Evolutionary conservation across 176 grass and related monocot species (phyloP).

Genomic region (Guadua angustifolia): DNA sequence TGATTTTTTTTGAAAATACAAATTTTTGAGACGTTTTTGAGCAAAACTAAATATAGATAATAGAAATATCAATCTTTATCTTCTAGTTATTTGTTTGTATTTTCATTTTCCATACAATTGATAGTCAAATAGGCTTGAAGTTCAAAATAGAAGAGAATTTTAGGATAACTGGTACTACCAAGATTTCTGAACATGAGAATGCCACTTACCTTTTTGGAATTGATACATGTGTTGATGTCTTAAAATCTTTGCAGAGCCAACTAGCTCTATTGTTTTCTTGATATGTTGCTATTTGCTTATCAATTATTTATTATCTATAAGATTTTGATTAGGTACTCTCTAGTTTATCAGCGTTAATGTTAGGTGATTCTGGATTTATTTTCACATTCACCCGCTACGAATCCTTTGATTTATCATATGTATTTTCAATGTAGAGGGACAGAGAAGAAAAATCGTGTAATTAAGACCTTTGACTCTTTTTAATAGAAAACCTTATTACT

Average conservation of each 20-base stretch:
- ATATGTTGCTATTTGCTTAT: background rate
- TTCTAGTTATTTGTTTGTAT: background rate
- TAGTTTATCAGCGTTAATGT: background rate
- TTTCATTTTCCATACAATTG: background rate
- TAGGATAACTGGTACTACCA: background rate
- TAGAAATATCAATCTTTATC: background rate
- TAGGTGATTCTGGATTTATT: constrained; percentile 25
- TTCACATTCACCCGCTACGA: background rate
- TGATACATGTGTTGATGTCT: background rate
- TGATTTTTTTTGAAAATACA: too few species aligned
- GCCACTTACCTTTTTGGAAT: background rate
- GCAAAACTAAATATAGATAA: too few species aligned
- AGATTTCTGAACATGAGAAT: background rate
- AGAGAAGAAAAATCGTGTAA: background rate
- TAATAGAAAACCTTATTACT: constrained; percentile 38
- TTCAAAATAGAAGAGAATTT: background rate
- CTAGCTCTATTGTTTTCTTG: constrained; percentile 15
- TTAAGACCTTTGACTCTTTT: background rate
- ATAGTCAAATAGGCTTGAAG: constrained; percentile 11
- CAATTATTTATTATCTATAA: background rate
- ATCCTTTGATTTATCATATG: background rate
- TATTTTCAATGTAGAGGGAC: constrained; percentile 11
- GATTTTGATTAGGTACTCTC: too few species aligned
- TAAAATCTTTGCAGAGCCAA: constrained; percentile 22
- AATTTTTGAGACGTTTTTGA: too few species aligned